A percentile compares a stretch with the other conserved stretches of the same genome.
These are phyloP conservation scores for Cyberlindnera petersonii DNA, from an alignment of 805 yeast species.

Conservation along the genomic window DNA sequence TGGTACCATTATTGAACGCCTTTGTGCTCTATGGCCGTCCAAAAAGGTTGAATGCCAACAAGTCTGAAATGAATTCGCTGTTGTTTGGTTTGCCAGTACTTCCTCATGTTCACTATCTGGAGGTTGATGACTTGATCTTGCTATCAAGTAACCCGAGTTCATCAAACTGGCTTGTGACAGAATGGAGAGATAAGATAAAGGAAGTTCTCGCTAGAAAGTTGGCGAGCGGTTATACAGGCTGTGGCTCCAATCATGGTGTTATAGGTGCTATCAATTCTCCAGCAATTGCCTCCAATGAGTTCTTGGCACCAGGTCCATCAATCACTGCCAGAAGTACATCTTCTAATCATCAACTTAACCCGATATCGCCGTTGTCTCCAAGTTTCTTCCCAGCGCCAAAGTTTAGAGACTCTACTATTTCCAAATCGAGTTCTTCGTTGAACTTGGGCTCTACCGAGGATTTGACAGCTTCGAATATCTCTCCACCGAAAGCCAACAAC, in stretches of 20 bases:
- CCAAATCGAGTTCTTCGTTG: slow-evolving; percentile 20
- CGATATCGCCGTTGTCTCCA: slow-evolving; percentile 34
- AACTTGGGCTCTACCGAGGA: slow-evolving; percentile 18
- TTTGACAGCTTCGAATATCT: slow-evolving; percentile 5
- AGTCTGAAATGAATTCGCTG: slow-evolving; percentile 58
- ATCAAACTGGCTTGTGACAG: slow-evolving; percentile 51
- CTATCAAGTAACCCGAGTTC: slow-evolving; percentile 33
- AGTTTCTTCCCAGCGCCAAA: slow-evolving; percentile 34
- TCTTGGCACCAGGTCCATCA: slow-evolving; percentile 21
- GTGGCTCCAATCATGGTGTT: slow-evolving; percentile 66
- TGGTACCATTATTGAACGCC: slow-evolving; percentile 71
- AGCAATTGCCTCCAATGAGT: slow-evolving; percentile 34
- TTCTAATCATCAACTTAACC: slow-evolving; percentile 20
- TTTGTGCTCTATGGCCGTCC: slow-evolving; percentile 84
- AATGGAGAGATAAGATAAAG: slow-evolving; percentile 58
- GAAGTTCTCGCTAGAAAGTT: slow-evolving; percentile 51
- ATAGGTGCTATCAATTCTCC: slow-evolving; percentile 57
- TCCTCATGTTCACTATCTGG: slow-evolving; percentile 71
- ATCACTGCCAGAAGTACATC: slow-evolving; percentile 2
- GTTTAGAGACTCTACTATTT: slow-evolving; percentile 24
- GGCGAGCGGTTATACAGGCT: slow-evolving; percentile 64
- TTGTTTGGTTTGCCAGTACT: slow-evolving; percentile 80
- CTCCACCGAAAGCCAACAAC: slow-evolving; percentile 14
- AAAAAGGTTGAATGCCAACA: slow-evolving; percentile 66
- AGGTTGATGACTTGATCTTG: slow-evolving; percentile 53